Evolutionary conservation across 805 yeast species (phyloP), one percentile per base, ranked within the genome.

Genomic region (Ogataea paraovalis): DNA sequence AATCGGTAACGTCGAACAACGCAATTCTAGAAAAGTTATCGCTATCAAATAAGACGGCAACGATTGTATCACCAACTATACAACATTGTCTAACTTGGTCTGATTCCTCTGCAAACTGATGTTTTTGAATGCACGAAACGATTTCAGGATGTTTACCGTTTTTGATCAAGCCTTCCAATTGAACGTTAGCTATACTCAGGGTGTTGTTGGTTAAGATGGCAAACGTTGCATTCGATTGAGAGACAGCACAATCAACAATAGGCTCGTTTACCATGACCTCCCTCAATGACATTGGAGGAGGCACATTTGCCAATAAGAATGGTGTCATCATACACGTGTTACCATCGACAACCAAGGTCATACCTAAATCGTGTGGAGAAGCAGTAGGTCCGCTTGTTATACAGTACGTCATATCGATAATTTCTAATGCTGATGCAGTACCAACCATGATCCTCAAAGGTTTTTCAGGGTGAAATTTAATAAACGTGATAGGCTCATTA

Each of bases 381-480:
- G 72, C 62, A 0, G 85, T 76, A 6, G 96, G 85, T 1, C 97
- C 97, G 5, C 78, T 71, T 0, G 77, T 74, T 28, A 80, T 73
- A 51, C 77, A 76, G 56, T 80, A 74, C 1, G 88, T 77, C 59
- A 89, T 78, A 58, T 87, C 89, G 40, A 85, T 75, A 47, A 83
- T 79, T 55, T 80, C 83, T 18, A 90, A 63, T 3, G 71, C 70
- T 5, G 64, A 47, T 0, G 66, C 52, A 4, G 85, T 78, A 16
- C 85, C 89, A 43, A 86, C 68, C 75, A 90, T 75, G 44, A 91
- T 62, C 30, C 87, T 82, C 37, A 83, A 74, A 1, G 95, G 89
- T 61, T 87, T 86, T 62, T 91, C 98, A 1, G 95, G 92, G 61
- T 92, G 97, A 82, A 96, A 94, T 60, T 75, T 79, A 43, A 78